Evolutionary conservation across 306 rosid species (phyloP), one percentile per base, ranked within the genome.

Genomic region (Dalbergia cochinchinensis): DNA sequence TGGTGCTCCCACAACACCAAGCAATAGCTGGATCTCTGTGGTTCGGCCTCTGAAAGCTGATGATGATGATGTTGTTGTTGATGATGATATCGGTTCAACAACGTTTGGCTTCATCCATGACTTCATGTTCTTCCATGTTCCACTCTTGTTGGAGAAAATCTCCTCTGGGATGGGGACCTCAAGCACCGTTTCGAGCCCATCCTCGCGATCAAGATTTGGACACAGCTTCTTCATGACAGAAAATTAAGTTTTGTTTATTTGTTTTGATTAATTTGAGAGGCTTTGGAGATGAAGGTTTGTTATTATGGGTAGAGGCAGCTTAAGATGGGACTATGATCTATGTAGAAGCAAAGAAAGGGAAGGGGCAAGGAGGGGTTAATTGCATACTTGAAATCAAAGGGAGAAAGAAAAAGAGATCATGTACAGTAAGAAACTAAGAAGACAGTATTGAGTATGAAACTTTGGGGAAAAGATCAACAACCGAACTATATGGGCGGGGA

Each of bases 141-240:
- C 68, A 35, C 69, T 85, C 71, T 84, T 91, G 50, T 84, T 91
- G 50, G 81, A 65, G 50, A 91, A 88, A 83, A 90, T 91, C 69
- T 96, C 99, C 37, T 96, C 99, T 0, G 98, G 99, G 10, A 96
- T 79, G 13, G 98, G 99, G 41, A 96, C 97, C 74, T 96, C 99
- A 0, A 96, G 93, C 64, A 96, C 99, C 0, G 99, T 96, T 59
- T 96, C 97, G 18, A 96, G 97, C 8, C 90, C 92, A 60, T 91
- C 90, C 71, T 96, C 96, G 3, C 88, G 85, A 76, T 92, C 92
- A 71, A 88, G 89, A 66, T 96, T 96, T 3, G 96, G 98, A 78
- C 94, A 93, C 1, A 90, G 91, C 78, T 88, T 96, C 96, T 91
- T 93, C 99, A 96, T 96, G 10, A 33, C 16, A 59, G 34, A 62